Conservation (phyloP, 139 green algal species). For the Trebouxia sp. region DNA sequence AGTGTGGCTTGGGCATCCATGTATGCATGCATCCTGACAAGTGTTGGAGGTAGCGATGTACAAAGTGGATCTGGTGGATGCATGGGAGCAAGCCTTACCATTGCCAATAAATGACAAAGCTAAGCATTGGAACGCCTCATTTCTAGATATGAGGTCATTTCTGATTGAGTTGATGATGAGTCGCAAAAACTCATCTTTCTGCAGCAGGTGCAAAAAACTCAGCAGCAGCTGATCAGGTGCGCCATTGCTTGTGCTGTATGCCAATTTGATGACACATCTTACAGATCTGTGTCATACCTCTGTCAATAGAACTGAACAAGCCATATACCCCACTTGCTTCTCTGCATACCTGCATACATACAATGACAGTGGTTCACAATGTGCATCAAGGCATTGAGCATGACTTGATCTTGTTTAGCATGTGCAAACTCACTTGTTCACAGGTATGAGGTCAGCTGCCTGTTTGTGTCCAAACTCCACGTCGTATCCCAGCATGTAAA, state of each 20-base stretch:
- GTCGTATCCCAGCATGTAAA: slow-evolving; percentile 98
- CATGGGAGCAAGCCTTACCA: slow-evolving; percentile 63
- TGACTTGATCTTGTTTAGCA: not conserved
- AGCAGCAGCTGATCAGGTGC: not conserved
- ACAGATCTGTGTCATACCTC: slow-evolving; percentile 81
- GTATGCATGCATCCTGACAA: not conserved
- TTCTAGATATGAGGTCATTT: slow-evolving; percentile 89
- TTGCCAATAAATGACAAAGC: slow-evolving; percentile 90
- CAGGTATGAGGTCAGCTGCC: slow-evolving; percentile 91
- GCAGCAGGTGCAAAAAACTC: slow-evolving; percentile 15
- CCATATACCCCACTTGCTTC: slow-evolving; percentile 98
- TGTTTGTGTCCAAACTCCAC: slow-evolving; percentile 99
- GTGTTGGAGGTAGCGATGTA: too few relatives aligned
- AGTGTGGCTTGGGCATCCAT: not conserved
- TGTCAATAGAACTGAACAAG: slow-evolving; percentile 85
- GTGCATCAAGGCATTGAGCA: not conserved
- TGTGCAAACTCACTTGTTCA: slow-evolving; percentile 71
- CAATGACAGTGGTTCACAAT: not conserved
- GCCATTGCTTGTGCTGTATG: too few relatives aligned
- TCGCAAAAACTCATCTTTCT: slow-evolving; percentile 96
- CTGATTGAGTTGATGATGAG: slow-evolving; percentile 97
- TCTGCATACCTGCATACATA: slow-evolving; percentile 82
- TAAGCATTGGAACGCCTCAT: slow-evolving; percentile 96
- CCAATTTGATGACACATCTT: not conserved
- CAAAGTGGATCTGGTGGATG: too few relatives aligned